Base-by-base conservation (phyloP, 169 alveolate species). In the Cryptosporidium ubiquitum region DNA sequence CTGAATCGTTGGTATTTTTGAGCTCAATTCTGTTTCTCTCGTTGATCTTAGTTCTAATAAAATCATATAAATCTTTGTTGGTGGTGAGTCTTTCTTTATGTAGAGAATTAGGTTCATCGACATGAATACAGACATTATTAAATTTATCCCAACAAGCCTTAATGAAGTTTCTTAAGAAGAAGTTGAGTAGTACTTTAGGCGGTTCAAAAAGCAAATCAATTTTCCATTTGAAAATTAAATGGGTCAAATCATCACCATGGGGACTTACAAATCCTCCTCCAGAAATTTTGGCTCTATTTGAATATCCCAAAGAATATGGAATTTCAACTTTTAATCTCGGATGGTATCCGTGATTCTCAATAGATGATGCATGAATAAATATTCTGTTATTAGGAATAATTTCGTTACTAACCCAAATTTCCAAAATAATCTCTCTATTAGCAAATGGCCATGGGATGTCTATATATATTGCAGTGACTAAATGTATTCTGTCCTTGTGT, bases 261-360 rank as follows among this genome's bases (percentile, higher is more conserved):
- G 89, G 89, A n/a, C 79, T 79, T 16, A 79, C 75, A 10, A 79
- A 49, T 20, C 89, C 89, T 42, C 89, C 89, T 14, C 89, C 89
- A 37, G 75, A 60, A 26, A 79, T 64, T 20, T 64, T 79, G 5
- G 75, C 75, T 58, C 89, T 79, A 47, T 47, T 79, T 20, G 75
- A 61, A 29, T 61, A 61, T 6, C 49, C 89, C 35, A 47, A 14
- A 2, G 40, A 64, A 16, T 79, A 61, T 37, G 89, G 89, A 42
- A 79, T 61, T 20, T 79, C 89, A 23, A 66, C 40, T 61, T 79
- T 40, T 40, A 79, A 16, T n/a, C 89, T 79, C 37, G 89, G 75
- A 61, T 79, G 73, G 39, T 16, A 79, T n/a, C 89, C 89, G n/a
- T 61, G 75, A 44, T 79, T 40, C 14, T 79, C 79, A 37, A 79